A percentile compares a stretch with the other conserved stretches of the same genome.
These are phyloP conservation scores for Phlyctochytrium planicorne DNA, from an alignment of 192 early-diverging fungal species.

Conservation along the genomic window DNA sequence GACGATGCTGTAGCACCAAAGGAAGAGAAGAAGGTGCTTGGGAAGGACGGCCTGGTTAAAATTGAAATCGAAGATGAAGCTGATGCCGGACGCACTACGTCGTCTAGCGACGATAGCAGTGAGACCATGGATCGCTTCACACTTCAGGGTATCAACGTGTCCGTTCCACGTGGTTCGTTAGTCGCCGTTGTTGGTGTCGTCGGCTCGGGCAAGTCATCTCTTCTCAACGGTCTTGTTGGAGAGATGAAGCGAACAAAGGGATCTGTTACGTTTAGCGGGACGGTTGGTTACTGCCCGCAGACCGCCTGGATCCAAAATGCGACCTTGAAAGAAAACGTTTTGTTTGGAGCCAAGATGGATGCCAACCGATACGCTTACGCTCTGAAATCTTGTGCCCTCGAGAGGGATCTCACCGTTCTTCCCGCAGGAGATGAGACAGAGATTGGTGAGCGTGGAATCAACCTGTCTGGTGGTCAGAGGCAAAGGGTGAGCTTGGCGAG, in stretches of 20 bases:
- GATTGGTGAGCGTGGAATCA: conserved; percentile 57
- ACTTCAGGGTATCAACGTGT: conserved; percentile 42
- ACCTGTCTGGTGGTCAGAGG: conserved; percentile 62
- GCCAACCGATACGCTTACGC: conserved; percentile 58
- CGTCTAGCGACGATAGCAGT: background rate
- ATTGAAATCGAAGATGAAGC: conserved; percentile 26
- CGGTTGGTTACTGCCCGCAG: conserved; percentile 69
- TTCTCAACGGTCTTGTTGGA: conserved; percentile 78
- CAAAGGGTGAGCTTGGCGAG: conserved; percentile 78
- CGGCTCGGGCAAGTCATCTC: conserved; percentile 79
- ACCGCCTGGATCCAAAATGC: conserved; percentile 73
- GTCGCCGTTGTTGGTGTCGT: conserved; percentile 81
- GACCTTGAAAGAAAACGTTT: conserved; percentile 62
- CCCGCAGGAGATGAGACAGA: conserved; percentile 60
- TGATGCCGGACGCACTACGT: conserved; percentile 20
- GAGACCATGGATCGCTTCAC: background rate
- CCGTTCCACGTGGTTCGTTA: conserved; percentile 53
- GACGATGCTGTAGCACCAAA: background rate
- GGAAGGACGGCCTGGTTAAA: background rate
- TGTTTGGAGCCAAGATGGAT: conserved; percentile 66
- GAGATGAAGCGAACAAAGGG: conserved; percentile 70
- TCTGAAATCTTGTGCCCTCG: conserved; percentile 69
- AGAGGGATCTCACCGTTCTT: conserved; percentile 63
- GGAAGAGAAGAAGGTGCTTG: conserved; percentile 24
- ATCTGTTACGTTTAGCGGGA: conserved; percentile 58